Percentiles rank a stretch among this genome's conserved stretches.
These are phyloP conservation scores for Magnolia officinalis DNA, from an alignment of 164 flowering plant species.

Conservation along the genomic window DNA sequence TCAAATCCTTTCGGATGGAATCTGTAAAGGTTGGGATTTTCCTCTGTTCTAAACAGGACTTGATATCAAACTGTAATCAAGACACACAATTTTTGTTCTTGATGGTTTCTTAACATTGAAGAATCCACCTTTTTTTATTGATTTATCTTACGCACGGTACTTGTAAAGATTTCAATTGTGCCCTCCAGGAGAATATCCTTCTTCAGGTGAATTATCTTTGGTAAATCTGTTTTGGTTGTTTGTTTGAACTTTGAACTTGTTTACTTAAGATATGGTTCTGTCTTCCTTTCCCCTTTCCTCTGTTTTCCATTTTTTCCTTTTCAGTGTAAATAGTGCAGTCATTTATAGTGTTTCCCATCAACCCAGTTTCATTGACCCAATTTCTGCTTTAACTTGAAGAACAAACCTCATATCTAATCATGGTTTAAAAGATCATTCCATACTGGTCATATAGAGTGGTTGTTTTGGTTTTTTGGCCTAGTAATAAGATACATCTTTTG, in stretches of 20 bases:
- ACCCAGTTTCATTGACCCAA: too few species aligned
- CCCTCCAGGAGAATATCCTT: constrained; percentile 84
- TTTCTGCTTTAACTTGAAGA: too few species aligned
- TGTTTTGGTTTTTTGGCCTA: too few species aligned
- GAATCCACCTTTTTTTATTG: background rate
- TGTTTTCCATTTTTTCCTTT: too few species aligned
- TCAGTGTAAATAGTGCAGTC: too few species aligned
- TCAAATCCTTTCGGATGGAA: background rate
- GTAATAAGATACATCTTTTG: too few species aligned
- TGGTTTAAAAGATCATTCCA: too few species aligned
- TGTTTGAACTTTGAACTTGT: background rate
- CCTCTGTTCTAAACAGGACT: background rate
- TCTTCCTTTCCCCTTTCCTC: too few species aligned
- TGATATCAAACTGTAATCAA: background rate
- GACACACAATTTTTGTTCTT: background rate
- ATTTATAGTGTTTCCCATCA: too few species aligned
- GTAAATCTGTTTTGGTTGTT: background rate
- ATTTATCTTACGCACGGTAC: constrained; percentile 40
- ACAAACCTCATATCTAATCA: too few species aligned
- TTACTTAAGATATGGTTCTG: background rate
- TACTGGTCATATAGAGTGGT: too few species aligned
- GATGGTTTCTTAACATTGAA: background rate
- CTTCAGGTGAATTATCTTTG: constrained; percentile 60
- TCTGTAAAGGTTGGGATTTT: background rate
- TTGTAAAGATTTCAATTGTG: constrained; percentile 93